Percentiles rank a stretch among this genome's conserved stretches.
Conservation (phyloP, 2,329 filamentous ascomycete species). For the Fusarium sp. region DNA sequence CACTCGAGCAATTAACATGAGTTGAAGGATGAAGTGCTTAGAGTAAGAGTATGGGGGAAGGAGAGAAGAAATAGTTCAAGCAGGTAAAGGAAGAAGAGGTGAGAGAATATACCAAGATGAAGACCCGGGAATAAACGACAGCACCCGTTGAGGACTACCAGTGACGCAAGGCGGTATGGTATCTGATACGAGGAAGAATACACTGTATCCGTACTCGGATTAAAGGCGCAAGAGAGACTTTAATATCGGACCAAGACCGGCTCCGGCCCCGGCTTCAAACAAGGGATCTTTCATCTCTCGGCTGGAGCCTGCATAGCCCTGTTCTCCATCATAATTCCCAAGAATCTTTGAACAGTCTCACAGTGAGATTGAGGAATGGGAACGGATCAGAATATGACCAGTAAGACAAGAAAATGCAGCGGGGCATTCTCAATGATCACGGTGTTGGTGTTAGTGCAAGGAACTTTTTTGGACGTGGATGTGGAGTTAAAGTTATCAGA, state of each 20-base stretch:
- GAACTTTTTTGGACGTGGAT: constrained; percentile 25
- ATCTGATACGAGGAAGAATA: background rate
- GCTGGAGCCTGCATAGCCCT: constrained; percentile 9
- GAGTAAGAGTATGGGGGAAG: background rate
- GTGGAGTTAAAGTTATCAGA: constrained; percentile 50
- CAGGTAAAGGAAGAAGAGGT: background rate
- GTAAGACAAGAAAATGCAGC: constrained; percentile 21
- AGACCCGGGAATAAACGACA: constrained; percentile 19
- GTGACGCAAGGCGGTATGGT: constrained; percentile 14
- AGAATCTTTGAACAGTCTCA: constrained; percentile 1
- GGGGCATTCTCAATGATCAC: constrained; percentile 35
- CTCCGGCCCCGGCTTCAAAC: background rate
- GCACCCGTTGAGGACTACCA: constrained; percentile 7
- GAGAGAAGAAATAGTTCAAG: constrained; percentile 8
- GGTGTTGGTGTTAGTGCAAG: constrained; percentile 23
- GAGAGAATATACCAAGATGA: background rate
- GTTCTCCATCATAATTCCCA: constrained; percentile 22
- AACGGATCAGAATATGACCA: constrained; percentile 15
- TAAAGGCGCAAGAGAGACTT: constrained; percentile 2
- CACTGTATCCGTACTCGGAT: constrained; percentile 25
- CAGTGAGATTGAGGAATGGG: constrained; percentile 2
- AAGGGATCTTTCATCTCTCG: constrained; percentile 9
- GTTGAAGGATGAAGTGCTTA: constrained; percentile 12
- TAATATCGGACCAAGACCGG: constrained; percentile 34
- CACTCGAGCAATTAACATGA: constrained; percentile 37